Conservation (phyloP, 1,284 basidiomycete species). For the Xerocomus minutiporus region DNA sequence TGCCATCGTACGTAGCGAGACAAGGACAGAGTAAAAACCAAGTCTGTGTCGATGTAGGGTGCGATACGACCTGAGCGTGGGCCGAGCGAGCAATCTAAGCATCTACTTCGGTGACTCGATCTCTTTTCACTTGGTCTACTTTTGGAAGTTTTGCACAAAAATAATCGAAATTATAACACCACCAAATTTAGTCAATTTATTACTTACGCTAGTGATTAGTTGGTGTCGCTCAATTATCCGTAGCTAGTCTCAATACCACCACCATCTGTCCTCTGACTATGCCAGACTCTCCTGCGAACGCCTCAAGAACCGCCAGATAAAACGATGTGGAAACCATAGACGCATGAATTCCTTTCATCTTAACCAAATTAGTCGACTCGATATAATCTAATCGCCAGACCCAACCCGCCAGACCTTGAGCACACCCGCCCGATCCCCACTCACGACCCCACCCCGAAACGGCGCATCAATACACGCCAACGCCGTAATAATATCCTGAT, state of each 20-base stretch:
- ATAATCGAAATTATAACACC: neutral
- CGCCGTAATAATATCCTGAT: conserved; percentile 81
- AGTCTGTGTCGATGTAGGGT: conserved; percentile 8
- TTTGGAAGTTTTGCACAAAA: conserved; percentile 22
- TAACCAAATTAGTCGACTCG: too few relatives aligned
- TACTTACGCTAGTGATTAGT: too few relatives aligned
- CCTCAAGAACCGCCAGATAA: too few relatives aligned
- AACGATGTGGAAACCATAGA: too few relatives aligned
- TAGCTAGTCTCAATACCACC: too few relatives aligned
- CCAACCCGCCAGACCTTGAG: conserved; percentile 83
- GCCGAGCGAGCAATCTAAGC: conserved; percentile 27
- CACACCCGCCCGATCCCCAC: conserved; percentile 76
- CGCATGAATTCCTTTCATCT: too few relatives aligned
- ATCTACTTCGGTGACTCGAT: conserved; percentile 21
- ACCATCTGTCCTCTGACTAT: too few relatives aligned
- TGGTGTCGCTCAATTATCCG: too few relatives aligned
- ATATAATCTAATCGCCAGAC: conserved; percentile 32
- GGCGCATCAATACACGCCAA: conserved; percentile 81
- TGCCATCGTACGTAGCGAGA: conserved; percentile 20
- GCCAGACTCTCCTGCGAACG: too few relatives aligned
- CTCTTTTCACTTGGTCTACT: conserved; percentile 14
- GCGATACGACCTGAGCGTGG: conserved; percentile 8
- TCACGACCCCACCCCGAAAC: conserved; percentile 82
- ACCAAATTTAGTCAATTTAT: too few relatives aligned
- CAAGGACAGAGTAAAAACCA: neutral